Conservation (phyloP, 2,329 filamentous ascomycete species). For the Dendrostoma leiphaemia region DNA sequence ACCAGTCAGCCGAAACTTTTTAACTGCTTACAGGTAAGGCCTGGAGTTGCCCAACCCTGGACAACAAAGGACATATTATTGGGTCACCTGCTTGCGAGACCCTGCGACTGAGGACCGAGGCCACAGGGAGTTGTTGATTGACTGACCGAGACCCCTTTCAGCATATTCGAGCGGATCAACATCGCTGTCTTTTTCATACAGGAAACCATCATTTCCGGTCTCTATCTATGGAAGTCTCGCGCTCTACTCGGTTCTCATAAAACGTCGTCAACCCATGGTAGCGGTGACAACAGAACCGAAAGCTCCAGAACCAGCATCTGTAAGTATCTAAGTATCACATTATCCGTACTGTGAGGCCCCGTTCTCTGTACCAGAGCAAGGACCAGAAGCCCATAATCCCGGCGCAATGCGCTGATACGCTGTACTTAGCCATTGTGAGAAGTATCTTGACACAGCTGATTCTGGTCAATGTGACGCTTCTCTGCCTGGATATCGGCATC, state of each 20-base stretch:
- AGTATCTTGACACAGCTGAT: slow-evolving; percentile 3
- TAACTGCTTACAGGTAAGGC: background rate
- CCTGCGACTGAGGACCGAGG: no score
- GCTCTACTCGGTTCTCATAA: slow-evolving; percentile 33
- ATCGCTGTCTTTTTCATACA: slow-evolving; percentile 48
- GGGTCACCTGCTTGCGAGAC: background rate
- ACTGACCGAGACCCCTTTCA: no score
- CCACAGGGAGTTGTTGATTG: no score
- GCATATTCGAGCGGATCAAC: slow-evolving; percentile 44
- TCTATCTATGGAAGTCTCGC: slow-evolving; percentile 43
- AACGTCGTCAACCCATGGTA: slow-evolving; percentile 21
- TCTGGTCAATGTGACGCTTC: background rate
- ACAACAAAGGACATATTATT: no score
- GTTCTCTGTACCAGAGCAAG: no score
- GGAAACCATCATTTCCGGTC: slow-evolving; percentile 43
- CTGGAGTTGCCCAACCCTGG: no score
- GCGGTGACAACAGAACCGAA: background rate
- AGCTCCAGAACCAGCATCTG: background rate
- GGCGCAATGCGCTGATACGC: no score
- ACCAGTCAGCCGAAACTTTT: background rate
- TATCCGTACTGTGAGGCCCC: no score
- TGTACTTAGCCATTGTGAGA: background rate
- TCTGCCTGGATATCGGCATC: background rate
- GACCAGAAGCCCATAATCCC: no score
- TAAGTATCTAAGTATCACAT: background rate